Evolutionary conservation across 1,284 basidiomycete genomes (phyloP), one percentile per base, ranked within the genome.

Genomic region (Meira miltonrushii): DNA sequence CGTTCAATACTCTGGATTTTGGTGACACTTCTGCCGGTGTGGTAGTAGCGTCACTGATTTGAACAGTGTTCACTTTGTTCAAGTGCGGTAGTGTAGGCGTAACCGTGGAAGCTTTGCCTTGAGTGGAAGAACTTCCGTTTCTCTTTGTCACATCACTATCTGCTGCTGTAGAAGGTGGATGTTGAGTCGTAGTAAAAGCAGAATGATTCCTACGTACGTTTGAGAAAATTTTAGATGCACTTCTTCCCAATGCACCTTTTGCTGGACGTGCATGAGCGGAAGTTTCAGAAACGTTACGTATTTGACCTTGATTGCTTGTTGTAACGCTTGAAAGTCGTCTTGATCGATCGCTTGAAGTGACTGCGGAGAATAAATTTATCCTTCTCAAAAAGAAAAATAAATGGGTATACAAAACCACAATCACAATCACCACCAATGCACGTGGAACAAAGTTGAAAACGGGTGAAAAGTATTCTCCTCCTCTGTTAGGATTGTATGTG

Each of bases 301-400:
- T 33, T 33, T 33, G 28, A 33, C 28, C 28, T 33, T 33, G 28
- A 33, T 33, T 33, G 28, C 28, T 33, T 3, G 28, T 33, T 33
- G 28, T 33, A 3, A 33, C 3, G 28, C 28, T 33, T 33, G 28
- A 33, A 33, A 33, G 4, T 33, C 28, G 3, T 33, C 28, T 33
- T 33, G 28, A 33, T 33, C 28, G 28, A 33, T 33, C 28, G 28
- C 4, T 33, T 33, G 28, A 33, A 33, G 28, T 61, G 23, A 59
- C 65, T 57, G 59, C 65, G 39, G 39, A 52, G 56, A 72, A 72
- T 21, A 74, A 59, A 44, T 68, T 72, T 15, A 68, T 71, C 13
- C 71, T 54, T 19, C 71, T 59, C 1, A 74, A 57, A 62, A 74
- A 74, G 65, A 74, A 71, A 60, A 74, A 74, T 59, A 74, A 68